Evolutionary conservation across 1,139 yeast species (phyloP), one percentile per base, ranked within the genome.

Genomic region (Pichia sp.): DNA sequence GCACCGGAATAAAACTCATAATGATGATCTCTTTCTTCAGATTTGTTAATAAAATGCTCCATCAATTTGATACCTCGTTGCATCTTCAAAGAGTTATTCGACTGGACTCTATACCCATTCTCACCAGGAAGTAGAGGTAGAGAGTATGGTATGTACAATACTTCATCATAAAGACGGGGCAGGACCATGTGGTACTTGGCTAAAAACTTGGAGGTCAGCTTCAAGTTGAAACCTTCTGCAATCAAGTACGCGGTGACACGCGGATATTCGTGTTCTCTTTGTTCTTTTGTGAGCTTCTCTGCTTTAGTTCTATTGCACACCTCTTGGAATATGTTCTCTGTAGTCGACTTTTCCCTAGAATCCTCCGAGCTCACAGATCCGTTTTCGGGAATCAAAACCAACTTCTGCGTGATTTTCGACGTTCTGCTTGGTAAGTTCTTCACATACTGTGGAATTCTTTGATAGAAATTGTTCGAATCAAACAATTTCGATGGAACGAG

Each of bases 171-270:
- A 31, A 87, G 69, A 57, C 97, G 74, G 1, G 97, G 96, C 29
- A 88, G 80, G 2, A 90, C 95, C 64, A 85, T 85, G 68, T 92
- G 98, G 53, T 85, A 77, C 15, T 78, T 76, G 47, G 79, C 75
- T 46, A 92, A 70, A 64, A 88, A 92, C 53, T 78, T 77, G 1
- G 87, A 78, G 1, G 90, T 82, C 2, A 81, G 75, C 43, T 77
- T 76, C 52, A 92, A 71, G 63, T 87, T 78, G 66, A 90, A 85
- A 26, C 87, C 90, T 56, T 90, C 97, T 30, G 96, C 84, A 8
- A 90, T 84, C 62, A 90, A 81, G 68, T 92, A 92, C 0, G 97
- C 97, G 0, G 98, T 90, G 61, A 90, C 90, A 57, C 98, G 72
- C 38, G 96, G 84, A 61, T 86, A 80, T 60, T 83, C 87, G 43